Conservation (phyloP, 148 eudicot genomes). For the Dianthus caryophyllus region DNA sequence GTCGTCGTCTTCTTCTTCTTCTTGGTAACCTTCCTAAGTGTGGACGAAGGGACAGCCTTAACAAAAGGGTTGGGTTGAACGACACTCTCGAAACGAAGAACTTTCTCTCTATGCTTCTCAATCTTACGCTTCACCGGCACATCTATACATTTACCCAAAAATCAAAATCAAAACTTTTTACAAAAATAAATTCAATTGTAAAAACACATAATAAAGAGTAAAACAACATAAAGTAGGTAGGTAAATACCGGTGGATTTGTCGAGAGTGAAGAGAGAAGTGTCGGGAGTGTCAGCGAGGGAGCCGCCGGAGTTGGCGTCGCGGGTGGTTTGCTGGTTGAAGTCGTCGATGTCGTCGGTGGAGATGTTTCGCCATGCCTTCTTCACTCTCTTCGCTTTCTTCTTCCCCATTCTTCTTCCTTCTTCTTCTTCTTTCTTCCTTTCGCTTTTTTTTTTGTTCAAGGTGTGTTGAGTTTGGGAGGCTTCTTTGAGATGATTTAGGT, state of each 20-base stretch:
- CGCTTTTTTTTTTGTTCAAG: too few species aligned
- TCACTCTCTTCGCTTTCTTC: constrained; percentile 71
- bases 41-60: constrained; percentile 57
- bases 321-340: constrained; percentile 63
- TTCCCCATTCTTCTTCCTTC: constrained; percentile 55
- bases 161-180: not conserved
- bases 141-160: constrained; percentile 43
- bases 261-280: constrained; percentile 58
- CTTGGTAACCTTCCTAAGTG: constrained; percentile 48
- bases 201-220: not conserved
- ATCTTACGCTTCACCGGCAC: constrained; percentile 78
- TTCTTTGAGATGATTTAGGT: too few species aligned
- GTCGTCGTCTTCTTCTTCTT: constrained; percentile 35
- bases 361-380: constrained; percentile 89
- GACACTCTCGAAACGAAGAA: constrained; percentile 61
- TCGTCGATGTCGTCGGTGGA: constrained; percentile 72
- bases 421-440: too few species aligned
- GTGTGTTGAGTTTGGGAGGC: too few species aligned
- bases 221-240: too few species aligned
- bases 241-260: constrained; percentile 57
- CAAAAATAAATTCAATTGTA: not conserved
- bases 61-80: constrained; percentile 72
- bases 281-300: constrained; percentile 60
- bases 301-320: constrained; percentile 92
- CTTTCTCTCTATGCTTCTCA: constrained; percentile 76